Base-by-base conservation (phyloP, 352 stramenopile genomes). In the Pythium oligandrum region DNA sequence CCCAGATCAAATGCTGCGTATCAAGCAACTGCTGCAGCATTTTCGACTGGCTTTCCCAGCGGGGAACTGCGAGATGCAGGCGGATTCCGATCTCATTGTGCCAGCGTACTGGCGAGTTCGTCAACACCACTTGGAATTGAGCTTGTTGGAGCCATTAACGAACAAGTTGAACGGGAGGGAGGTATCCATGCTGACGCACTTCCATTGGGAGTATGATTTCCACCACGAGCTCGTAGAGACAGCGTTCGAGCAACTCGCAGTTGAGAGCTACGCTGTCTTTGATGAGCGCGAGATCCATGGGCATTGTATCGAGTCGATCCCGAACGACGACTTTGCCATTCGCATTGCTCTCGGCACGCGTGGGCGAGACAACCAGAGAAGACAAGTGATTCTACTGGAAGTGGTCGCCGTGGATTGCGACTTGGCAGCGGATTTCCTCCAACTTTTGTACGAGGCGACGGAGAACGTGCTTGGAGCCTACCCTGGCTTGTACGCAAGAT, bases 151-250 rank as follows among this genome's bases (percentile, higher is more conserved):
- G 17, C 17, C 17, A 11, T 7, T 53, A 11, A 4, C 26, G 3
- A 5, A 8, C 9, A 35, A 12, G 6, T 31, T 10, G 31, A 17
- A 12, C 7, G 5, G 17, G 26, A 9, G 2, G 47, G 4, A n/a
- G 17, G 57, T 43, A 35, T 42, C 40, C 3, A 37, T 64, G 3
- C 48, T 59, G 30, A 40, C 40, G 53, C 8, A 45, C 44, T 6
- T 55, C 34, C 12, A 44, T 36, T 67, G 60, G 60, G 60, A 67
- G 51, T 67, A 63, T n/a, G 60, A 67, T 26, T 38, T 67, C 4
- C 51, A 51, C 4, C 30, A 46, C 5, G 54, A 63, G 34, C 9
- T 67, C 2, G 47, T 48, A 2, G 55, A 62, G 34, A 57, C 50
- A 0, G 35, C 63, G 3, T 67, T 63, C 34, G 54, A 67, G 17